Evolutionary conservation across 2,329 filamentous ascomycete genomes (phyloP).

Genomic region (Exserohilum turcica): DNA sequence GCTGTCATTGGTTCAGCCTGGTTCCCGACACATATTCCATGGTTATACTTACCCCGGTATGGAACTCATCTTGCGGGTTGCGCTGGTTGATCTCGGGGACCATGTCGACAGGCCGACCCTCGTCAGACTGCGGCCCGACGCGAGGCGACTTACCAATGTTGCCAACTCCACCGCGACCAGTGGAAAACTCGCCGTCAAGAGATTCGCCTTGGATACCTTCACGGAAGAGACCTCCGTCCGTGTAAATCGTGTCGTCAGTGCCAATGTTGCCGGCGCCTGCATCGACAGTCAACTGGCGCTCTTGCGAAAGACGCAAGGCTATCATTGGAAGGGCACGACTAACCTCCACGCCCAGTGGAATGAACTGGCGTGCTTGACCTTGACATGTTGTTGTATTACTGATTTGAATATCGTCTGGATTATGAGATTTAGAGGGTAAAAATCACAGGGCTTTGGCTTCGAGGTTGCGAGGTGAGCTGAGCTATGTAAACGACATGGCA

Average conservation of each 20-base stretch:
- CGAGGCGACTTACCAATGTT: conserved; percentile 49
- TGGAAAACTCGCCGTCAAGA: conserved; percentile 48
- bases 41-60: conserved; percentile 50
- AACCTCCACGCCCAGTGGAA: conserved; percentile 65
- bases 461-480: conserved; percentile 14
- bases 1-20: conserved; percentile 32
- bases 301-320: neutral
- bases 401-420: conserved; percentile 2
- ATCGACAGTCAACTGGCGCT: conserved; percentile 12
- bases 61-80: conserved; percentile 50
- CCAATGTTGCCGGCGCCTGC: conserved; percentile 65
- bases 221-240: conserved; percentile 54
- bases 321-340: conserved; percentile 9
- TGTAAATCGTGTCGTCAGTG: conserved; percentile 55
- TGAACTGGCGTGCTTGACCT: conserved; percentile 50
- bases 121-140: conserved; percentile 32
- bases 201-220: conserved; percentile 51
- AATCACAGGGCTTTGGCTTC: conserved; percentile 11
- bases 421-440: conserved; percentile 13
- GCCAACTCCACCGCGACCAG: conserved; percentile 42
- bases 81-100: conserved; percentile 53
- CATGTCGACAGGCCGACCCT: conserved; percentile 46
- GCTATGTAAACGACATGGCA: conserved; percentile 5
- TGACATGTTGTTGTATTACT: conserved; percentile 12
- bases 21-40: neutral